Evolutionary conservation across 495 filamentous ascomycete species (phyloP).

Genomic region (Polyplosphaeria fusca): DNA sequence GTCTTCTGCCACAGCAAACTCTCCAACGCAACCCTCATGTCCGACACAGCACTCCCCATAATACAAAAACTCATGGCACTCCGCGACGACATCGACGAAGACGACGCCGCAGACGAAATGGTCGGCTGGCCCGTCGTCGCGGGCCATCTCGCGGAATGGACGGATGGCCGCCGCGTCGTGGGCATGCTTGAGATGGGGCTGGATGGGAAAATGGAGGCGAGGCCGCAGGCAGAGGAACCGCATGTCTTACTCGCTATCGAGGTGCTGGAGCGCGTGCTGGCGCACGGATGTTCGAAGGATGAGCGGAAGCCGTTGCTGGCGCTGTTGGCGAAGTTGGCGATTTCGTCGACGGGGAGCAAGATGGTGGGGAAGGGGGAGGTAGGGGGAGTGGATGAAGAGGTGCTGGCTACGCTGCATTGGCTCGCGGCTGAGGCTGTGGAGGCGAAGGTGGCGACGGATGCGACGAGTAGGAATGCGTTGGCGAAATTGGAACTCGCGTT

Average conservation of each 20-base stretch:
- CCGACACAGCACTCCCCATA: slow-evolving; percentile 62
- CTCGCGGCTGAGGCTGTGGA: slow-evolving; percentile 37
- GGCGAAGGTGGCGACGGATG: slow-evolving; percentile 34
- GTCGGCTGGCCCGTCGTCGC: slow-evolving; percentile 69
- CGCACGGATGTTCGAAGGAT: slow-evolving; percentile 59
- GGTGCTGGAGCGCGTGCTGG: slow-evolving; percentile 57
- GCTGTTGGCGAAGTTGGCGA: slow-evolving; percentile 77
- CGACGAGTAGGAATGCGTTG: slow-evolving; percentile 36
- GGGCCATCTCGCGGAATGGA: slow-evolving; percentile 89
- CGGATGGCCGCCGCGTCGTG: slow-evolving; percentile 84
- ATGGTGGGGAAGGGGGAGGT: neutral
- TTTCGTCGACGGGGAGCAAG: slow-evolving; percentile 49
- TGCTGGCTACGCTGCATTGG: slow-evolving; percentile 37
- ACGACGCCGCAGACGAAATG: slow-evolving; percentile 57
- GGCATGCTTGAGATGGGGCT: slow-evolving; percentile 52
- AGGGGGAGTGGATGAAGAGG: slow-evolving; percentile 18
- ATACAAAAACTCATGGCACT: slow-evolving; percentile 59
- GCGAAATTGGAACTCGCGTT: slow-evolving; percentile 33
- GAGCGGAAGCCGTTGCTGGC: slow-evolving; percentile 78
- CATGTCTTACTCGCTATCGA: slow-evolving; percentile 65
- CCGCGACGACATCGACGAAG: slow-evolving; percentile 60
- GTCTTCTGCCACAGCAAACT: slow-evolving; percentile 84
- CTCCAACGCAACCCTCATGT: slow-evolving; percentile 79
- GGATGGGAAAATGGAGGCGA: slow-evolving; percentile 41
- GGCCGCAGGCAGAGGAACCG: slow-evolving; percentile 59